phyloP scores from a whole-genome alignment of 495 filamentous ascomycete genomes.

The Penicillium coprophilum region DNA sequence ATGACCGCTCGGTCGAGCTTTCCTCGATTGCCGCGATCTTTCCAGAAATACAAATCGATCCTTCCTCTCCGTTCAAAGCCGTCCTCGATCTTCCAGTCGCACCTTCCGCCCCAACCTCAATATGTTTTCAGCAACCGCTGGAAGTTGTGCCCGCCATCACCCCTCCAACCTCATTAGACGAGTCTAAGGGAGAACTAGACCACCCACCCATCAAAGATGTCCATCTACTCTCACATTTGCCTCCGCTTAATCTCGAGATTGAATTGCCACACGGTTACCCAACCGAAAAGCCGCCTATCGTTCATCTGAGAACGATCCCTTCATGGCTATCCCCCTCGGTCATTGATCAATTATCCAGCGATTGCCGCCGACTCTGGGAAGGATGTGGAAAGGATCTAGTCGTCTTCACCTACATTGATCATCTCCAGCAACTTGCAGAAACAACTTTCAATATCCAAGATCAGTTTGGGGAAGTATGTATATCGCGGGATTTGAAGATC shows the following conservation, averaged over 20 bases:
- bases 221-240: conserved; percentile 70
- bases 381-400: conserved; percentile 75
- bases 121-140: conserved; percentile 62
- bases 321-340: conserved; percentile 67
- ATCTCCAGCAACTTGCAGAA: conserved; percentile 77
- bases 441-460: conserved; percentile 70
- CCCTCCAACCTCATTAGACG: conserved; percentile 48
- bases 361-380: conserved; percentile 72
- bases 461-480: conserved; percentile 38
- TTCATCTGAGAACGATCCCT: conserved; percentile 64
- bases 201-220: conserved; percentile 43
- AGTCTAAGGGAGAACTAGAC: conserved; percentile 28
- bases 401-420: conserved; percentile 83
- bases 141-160: conserved; percentile 44
- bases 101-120: conserved; percentile 64
- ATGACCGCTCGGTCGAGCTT: conserved; percentile 77
- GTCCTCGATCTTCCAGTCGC: conserved; percentile 71
- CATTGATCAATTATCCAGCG: conserved; percentile 57
- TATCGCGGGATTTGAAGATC: conserved; percentile 61
- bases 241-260: conserved; percentile 68
- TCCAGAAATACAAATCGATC: conserved; percentile 71
- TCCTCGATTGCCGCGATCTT: conserved; percentile 84
- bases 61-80: conserved; percentile 57
- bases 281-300: conserved; percentile 58
- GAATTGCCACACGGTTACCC: conserved; percentile 77